Evolutionary conservation across 257 asterid species (phyloP).

Genomic region (Plantago major): DNA sequence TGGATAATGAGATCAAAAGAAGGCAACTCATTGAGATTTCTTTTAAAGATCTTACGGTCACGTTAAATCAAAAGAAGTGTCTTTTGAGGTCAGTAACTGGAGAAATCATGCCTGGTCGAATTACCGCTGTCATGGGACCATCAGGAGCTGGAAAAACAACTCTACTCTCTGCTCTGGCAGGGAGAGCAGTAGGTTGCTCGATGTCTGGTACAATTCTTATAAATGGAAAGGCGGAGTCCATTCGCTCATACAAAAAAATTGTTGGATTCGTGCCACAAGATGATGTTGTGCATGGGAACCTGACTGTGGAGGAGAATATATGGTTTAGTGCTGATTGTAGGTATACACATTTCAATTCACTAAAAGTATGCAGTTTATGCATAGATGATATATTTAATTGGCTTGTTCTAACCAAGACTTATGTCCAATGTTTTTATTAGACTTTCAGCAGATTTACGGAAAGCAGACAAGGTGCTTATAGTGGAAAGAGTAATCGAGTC

Average conservation of each 20-base stretch:
- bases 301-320: constrained; percentile 94
- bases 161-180: constrained; percentile 87
- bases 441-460: constrained; percentile 67
- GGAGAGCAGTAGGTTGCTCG: constrained; percentile 79
- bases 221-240: constrained; percentile 60
- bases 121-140: constrained; percentile 99
- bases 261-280: constrained; percentile 97
- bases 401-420: constrained; percentile 18
- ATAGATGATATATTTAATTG: constrained; percentile 3
- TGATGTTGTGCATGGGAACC: constrained; percentile 90
- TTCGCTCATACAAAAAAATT: constrained; percentile 71
- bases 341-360: constrained; percentile 22
- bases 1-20: constrained; percentile 33
- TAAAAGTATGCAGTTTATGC: no score
- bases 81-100: constrained; percentile 78
- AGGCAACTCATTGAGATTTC: constrained; percentile 62
- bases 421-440: constrained; percentile 37
- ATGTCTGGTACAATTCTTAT: constrained; percentile 58
- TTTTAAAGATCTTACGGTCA: constrained; percentile 69
- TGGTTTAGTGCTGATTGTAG: constrained; percentile 98
- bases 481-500: constrained; percentile 89
- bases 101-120: constrained; percentile 69
- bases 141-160: constrained; percentile 99
- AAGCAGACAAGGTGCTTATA: constrained; percentile 73
- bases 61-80: constrained; percentile 60